Evolutionary conservation across 2,329 filamentous ascomycete species (phyloP).

Genomic region (Lasiodiplodia hormozganensis): DNA sequence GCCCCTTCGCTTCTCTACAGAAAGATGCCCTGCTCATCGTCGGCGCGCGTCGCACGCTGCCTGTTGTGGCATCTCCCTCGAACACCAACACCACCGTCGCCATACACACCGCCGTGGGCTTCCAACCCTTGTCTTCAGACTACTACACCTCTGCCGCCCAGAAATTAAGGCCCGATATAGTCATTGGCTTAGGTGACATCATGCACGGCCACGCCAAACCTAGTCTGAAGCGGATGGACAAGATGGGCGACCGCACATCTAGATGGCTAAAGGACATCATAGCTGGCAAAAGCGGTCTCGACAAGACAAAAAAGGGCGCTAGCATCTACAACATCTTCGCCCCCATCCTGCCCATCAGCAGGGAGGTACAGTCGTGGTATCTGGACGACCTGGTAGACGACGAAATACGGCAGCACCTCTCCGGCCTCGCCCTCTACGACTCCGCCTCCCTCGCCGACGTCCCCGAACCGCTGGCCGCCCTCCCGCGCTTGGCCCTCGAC

Average conservation of each 20-base stretch:
- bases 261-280: constrained; percentile 78
- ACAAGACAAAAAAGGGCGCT: constrained; percentile 33
- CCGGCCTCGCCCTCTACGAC: constrained; percentile 81
- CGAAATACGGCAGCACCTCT: constrained; percentile 50
- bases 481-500: constrained; percentile 79
- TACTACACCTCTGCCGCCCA: constrained; percentile 72
- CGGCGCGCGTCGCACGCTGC: constrained; percentile 77
- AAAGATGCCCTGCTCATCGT: constrained; percentile 72
- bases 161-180: constrained; percentile 78
- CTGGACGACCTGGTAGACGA: constrained; percentile 73
- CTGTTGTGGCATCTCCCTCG: constrained; percentile 71
- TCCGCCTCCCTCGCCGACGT: constrained; percentile 72
- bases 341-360: constrained; percentile 75
- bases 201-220: constrained; percentile 64
- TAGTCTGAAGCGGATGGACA: constrained; percentile 74
- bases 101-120: constrained; percentile 87
- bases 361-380: constrained; percentile 80
- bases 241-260: constrained; percentile 87
- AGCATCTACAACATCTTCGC: constrained; percentile 58
- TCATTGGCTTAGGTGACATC: constrained; percentile 77
- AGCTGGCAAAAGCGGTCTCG: constrained; percentile 39
- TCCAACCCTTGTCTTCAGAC: constrained; percentile 70
- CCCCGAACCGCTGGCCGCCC: constrained; percentile 61
- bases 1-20: constrained; percentile 78
- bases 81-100: constrained; percentile 76